Evolutionary conservation across 192 early-diverging fungal species (phyloP), one percentile per base, ranked within the genome.

Genomic region (Phlyctochytrium bullatum): DNA sequence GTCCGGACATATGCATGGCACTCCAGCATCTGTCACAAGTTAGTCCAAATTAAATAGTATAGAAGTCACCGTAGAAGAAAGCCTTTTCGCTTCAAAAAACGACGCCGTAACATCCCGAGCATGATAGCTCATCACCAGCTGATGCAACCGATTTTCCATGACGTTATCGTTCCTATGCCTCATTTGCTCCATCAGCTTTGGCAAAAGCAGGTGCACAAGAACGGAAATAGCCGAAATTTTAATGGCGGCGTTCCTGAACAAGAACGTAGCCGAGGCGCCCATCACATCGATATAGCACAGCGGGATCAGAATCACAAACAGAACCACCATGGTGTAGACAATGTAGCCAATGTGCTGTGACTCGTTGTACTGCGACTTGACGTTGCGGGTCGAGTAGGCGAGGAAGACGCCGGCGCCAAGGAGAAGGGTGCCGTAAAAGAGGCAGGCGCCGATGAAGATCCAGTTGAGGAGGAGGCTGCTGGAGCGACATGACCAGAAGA

Each of bases 371-470:
- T 23, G 10, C 23, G 14, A 10, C 6, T 10, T 24, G 14, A 62
- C 50, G 23, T 54, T 54, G 6, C 61, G 6, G 14, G 61, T 62
- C 34, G 47, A 10, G 50, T 62, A 62, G 23, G 61, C 61, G 23
- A 62, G 50, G 24, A 14, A 62, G 4, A 34, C 31, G 14, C 61
- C 61, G 6, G 50, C 61, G 17, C 4, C 61, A 34, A 62, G 35
- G 14, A 62, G 6, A 34, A 62, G 12, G 14, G 20, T 28, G 54
- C 25, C 25, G 16, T 25, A 28, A 28, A 6, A 14, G 27, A 57
- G 6, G 12, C 10, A 25, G 27, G 25, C 27, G 54, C 54, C 54
- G 6, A 57, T 57, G 14, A 57, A 24, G 54, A 27, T 27, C 20
- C 54, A 14, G 12, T 25, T 25, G 27, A 57, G 40, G 6, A 27